These are phyloP conservation scores for Rhododendron henanense DNA, from an alignment of 148 eudicot genomes.

Conservation along the genomic window DNA sequence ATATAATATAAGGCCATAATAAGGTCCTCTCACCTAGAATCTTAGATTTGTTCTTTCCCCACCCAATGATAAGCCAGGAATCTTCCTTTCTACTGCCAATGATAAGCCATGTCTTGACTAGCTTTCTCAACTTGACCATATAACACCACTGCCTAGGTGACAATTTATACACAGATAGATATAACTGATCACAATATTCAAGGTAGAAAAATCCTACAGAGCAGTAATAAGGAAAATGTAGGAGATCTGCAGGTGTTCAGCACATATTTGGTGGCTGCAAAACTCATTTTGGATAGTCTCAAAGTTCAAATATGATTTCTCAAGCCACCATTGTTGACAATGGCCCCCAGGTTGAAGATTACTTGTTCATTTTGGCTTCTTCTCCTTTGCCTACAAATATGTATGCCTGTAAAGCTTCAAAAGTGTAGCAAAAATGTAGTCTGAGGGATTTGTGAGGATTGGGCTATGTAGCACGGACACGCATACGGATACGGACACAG, in stretches of 20 bases:
- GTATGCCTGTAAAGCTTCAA: not conserved
- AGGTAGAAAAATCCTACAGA: not conserved
- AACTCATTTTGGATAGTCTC: not conserved
- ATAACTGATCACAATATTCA: not conserved
- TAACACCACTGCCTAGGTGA: not conserved
- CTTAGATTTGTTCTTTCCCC: conserved; percentile 18
- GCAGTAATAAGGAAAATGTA: not conserved
- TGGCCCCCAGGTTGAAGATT: not conserved
- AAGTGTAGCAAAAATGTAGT: not conserved
- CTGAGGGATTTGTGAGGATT: not conserved
- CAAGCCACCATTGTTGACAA: not conserved
- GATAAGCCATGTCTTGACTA: conserved; percentile 18
- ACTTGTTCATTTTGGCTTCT: not conserved
- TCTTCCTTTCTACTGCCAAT: conserved; percentile 21
- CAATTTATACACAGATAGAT: not conserved
- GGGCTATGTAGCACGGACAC: not conserved
- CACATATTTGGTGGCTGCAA: not conserved
- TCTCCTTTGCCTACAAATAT: not conserved
- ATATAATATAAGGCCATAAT: conserved; percentile 20
- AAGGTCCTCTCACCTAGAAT: conserved; percentile 20
- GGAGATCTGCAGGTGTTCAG: not conserved
- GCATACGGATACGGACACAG: no score
- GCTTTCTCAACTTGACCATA: conserved; percentile 13
- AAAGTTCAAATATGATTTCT: not conserved
- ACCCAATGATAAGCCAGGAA: conserved; percentile 29